Base-by-base conservation (phyloP, 169 alveolate species). In the Plasmodium gaboni region DNA sequence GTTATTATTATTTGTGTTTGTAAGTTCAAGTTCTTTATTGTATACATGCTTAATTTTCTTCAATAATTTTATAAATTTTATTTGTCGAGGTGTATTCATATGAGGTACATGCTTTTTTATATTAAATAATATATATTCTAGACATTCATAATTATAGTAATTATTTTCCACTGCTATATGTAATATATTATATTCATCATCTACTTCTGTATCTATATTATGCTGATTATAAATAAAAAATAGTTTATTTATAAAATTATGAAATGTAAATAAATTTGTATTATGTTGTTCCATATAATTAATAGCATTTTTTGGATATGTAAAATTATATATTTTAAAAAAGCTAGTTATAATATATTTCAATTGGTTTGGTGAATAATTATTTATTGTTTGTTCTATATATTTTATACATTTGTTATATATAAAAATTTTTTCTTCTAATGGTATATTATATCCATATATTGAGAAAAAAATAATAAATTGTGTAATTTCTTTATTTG, bases 81-180 rank as follows among this genome's bases (percentile, higher is more conserved):
- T 48, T 57, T 73, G 50, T 19, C 70, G 9, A 38, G 22, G 53
- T 38, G 19, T 71, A 2, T 17, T 61, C 64, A 83, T 38, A 46
- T 83, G 72, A 13, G 91, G 22, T 2, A 83, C 2, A 50, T 83
- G 55, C 57, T 63, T 83, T 72, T 83, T 83, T 83, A 83, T 83
- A 59, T 83, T 71, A 72, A 83, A 83, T 32, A 83, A 19, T 15
- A 83, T 83, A 6, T 19, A 24, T 32, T 83, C 91, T 50, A 83
- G 53, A 61, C 74, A 59, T 10, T 55, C 73, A 83, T 83, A 83
- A 17, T 69, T 57, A 38, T 83, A 83, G 38, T 83, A 83, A 19
- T 48, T 8, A 46, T 72, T 83, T 15, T 19, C 19, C 19, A 83
- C 2, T 1, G 91, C 60, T 1, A 9, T 38, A 17, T 69, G 26